phyloP scores from a whole-genome alignment of 164 flowering plant genomes.

The Dillenia turbinata region DNA sequence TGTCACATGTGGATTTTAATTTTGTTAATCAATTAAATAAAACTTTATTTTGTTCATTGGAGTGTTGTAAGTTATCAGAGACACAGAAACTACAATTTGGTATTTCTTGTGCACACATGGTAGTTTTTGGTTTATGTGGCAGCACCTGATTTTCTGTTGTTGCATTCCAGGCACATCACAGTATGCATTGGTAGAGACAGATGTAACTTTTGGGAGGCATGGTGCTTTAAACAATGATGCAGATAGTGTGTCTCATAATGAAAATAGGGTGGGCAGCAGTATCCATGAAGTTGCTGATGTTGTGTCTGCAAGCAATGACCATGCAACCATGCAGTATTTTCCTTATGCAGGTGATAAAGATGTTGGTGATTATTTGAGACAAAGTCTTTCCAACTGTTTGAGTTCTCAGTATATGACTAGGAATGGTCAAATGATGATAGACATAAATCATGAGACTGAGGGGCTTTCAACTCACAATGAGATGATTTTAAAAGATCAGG shows the following conservation, averaged over 20 bases:
- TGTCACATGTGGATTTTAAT: conserved; percentile 1
- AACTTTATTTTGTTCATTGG: too few relatives aligned
- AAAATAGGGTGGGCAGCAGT: conserved; percentile 14
- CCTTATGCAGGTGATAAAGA: conserved; percentile 2
- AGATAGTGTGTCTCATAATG: conserved; percentile 13
- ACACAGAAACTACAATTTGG: too few relatives aligned
- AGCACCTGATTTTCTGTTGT: not conserved
- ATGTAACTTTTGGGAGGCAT: conserved; percentile 3
- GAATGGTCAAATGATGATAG: conserved; percentile 9
- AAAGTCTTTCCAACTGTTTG: conserved; percentile 5
- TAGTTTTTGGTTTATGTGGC: too few relatives aligned
- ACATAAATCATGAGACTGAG: conserved; percentile 15
- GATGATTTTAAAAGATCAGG: conserved; percentile 12
- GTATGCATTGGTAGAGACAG: conserved; percentile 8
- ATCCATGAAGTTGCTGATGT: conserved; percentile 20
- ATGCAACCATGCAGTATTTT: conserved; percentile 14
- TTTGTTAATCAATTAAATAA: too few relatives aligned
- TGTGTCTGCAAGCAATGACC: conserved; percentile 8
- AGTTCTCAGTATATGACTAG: conserved; percentile 9
- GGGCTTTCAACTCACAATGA: conserved; percentile 19
- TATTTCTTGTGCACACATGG: too few relatives aligned
- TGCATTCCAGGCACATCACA: conserved; percentile 28
- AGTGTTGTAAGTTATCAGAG: too few relatives aligned
- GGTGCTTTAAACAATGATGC: conserved; percentile 12
- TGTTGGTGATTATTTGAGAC: conserved; percentile 6